phyloP scores from a whole-genome alignment of 225 moss, liverwort and hornwort genomes.

The Physcomitrium patens region DNA sequence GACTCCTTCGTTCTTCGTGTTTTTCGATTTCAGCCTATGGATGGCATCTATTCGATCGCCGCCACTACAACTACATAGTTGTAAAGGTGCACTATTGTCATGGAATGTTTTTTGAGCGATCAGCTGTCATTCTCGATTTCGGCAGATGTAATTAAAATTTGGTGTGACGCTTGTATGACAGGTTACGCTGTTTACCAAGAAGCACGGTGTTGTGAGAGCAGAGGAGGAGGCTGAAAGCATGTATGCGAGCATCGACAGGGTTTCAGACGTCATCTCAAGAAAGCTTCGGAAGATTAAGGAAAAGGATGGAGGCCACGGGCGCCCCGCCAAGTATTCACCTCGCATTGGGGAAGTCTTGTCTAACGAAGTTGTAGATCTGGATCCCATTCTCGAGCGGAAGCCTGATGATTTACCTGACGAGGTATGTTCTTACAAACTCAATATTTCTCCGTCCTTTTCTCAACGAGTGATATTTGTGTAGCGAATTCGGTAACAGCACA shows the following conservation, averaged over 20 bases:
- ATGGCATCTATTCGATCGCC: background rate
- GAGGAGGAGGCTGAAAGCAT: constrained; percentile 86
- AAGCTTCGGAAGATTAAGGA: constrained; percentile 96
- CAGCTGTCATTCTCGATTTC: background rate
- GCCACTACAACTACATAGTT: background rate
- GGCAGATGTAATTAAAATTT: background rate
- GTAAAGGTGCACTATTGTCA: too few relatives aligned
- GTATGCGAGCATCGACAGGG: constrained; percentile 87
- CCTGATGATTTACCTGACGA: constrained; percentile 83
- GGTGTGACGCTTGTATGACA: constrained; percentile 24
- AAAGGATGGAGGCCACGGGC: constrained; percentile 92
- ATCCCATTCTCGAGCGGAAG: constrained; percentile 64
- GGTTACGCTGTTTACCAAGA: constrained; percentile 89
- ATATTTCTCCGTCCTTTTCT: too few relatives aligned
- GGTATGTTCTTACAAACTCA: constrained; percentile 36
- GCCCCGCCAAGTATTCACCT: constrained; percentile 69
- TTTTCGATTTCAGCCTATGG: too few relatives aligned
- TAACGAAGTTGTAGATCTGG: constrained; percentile 76
- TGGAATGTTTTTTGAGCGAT: background rate
- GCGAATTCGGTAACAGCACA: too few relatives aligned
- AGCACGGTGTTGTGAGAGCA: constrained; percentile 86
- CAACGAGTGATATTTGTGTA: background rate
- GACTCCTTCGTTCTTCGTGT: too few relatives aligned
- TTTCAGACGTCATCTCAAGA: constrained; percentile 89
- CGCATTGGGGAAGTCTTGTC: constrained; percentile 79